Conservation (phyloP, 371 early-diverging fungal species). For the Conidiobolus incongruus region DNA sequence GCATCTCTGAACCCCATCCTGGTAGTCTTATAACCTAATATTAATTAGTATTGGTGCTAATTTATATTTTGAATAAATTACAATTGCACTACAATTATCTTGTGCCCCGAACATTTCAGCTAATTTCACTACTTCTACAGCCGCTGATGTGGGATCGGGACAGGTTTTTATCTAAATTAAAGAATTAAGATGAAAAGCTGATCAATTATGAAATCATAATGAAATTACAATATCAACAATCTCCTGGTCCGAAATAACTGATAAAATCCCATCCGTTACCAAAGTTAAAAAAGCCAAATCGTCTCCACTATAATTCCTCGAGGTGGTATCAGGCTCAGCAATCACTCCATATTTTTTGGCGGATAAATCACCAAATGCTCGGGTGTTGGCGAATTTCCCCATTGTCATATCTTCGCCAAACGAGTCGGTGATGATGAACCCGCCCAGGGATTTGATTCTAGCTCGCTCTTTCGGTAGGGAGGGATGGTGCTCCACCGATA, state of each 20-base stretch:
- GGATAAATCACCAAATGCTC: constrained; percentile 47
- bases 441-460: constrained; percentile 28
- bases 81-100: constrained; percentile 48
- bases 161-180: constrained; percentile 30
- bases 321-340: constrained; percentile 43
- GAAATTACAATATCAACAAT: too few species aligned
- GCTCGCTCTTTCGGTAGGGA: constrained; percentile 22
- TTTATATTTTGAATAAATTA: constrained; percentile 6
- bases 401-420: constrained; percentile 50
- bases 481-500: constrained; percentile 40
- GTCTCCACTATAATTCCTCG: constrained; percentile 15
- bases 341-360: constrained; percentile 49
- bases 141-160: constrained; percentile 25
- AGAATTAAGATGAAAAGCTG: neutral
- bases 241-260: constrained; percentile 58
- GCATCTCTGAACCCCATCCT: constrained; percentile 48
- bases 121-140: constrained; percentile 29
- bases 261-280: constrained; percentile 46
- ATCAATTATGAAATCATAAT: constrained; percentile 13
- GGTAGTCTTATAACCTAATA: constrained; percentile 42
- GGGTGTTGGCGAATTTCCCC: constrained; percentile 42
- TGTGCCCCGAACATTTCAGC: constrained; percentile 55
- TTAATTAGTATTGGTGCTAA: neutral
- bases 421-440: constrained; percentile 40
- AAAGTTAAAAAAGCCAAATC: constrained; percentile 29